Percentiles rank a stretch among this genome's conserved stretches.
Conservation (phyloP, 345 rosid species). For the Citrus unshiu region DNA sequence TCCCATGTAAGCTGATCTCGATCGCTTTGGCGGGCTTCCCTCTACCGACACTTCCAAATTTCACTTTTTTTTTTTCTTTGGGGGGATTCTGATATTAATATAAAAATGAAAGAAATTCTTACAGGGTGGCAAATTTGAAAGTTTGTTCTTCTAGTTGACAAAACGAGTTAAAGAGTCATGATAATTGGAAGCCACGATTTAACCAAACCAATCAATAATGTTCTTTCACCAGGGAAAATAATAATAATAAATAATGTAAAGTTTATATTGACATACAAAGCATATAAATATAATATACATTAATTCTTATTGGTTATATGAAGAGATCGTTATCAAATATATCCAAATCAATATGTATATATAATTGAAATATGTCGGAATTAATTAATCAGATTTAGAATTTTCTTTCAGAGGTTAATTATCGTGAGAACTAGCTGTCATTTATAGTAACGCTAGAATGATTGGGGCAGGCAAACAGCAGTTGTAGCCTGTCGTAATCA, state of each 20-base stretch:
- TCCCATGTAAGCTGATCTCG: neutral
- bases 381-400: neutral
- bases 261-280: neutral
- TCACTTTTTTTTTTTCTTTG: too few species aligned
- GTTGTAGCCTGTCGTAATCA: neutral
- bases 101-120: too few species aligned
- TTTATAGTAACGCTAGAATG: neutral
- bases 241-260: too few species aligned
- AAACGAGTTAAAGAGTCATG: too few species aligned
- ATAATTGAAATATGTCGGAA: neutral
- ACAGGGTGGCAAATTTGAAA: neutral
- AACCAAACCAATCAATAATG: too few species aligned
- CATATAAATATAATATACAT: too few species aligned
- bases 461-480: slow-evolving; percentile 1
- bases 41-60: slow-evolving; percentile 21
- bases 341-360: neutral
- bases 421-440: neutral
- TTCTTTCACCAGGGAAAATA: too few species aligned
- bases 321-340: neutral
- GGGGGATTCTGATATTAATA: too few species aligned
- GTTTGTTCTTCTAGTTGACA: too few species aligned
- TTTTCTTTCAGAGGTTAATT: neutral
- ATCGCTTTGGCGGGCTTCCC: neutral
- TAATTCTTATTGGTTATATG: too few species aligned
- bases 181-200: too few species aligned